A percentile compares a stretch with the other conserved stretches of the same genome.
Conservation (phyloP, 148 eudicot species). For the Vaccinium myrtillus region DNA sequence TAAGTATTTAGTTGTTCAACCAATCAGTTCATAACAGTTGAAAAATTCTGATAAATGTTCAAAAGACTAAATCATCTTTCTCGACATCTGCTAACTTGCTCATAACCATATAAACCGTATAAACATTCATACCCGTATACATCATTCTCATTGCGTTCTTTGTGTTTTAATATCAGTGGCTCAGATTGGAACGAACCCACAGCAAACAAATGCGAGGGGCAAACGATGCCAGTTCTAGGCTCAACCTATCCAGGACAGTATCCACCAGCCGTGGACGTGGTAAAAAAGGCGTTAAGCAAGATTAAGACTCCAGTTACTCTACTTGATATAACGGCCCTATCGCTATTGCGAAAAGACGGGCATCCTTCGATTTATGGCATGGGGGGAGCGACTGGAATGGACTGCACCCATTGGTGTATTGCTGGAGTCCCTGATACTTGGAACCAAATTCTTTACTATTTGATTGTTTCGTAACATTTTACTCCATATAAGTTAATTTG, state of each 20-base stretch:
- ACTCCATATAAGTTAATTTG: neutral
- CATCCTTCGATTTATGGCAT: conserved; percentile 65
- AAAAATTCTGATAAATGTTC: no score
- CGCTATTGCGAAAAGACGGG: conserved; percentile 63
- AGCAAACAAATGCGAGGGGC: conserved; percentile 47
- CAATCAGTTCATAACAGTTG: neutral
- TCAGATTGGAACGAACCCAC: conserved; percentile 57
- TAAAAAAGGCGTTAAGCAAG: conserved; percentile 53
- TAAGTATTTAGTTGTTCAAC: conserved; percentile 32
- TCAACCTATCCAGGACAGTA: conserved; percentile 49
- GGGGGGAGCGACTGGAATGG: conserved; percentile 33
- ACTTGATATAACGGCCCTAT: conserved; percentile 63
- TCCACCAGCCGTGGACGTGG: conserved; percentile 40
- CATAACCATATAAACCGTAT: neutral
- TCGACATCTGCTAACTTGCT: neutral
- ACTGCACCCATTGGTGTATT: conserved; percentile 90
- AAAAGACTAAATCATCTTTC: no score
- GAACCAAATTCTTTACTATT: conserved; percentile 70
- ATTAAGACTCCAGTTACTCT: conserved; percentile 53
- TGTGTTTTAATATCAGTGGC: conserved; percentile 32
- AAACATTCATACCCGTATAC: no score
- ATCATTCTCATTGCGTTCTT: neutral
- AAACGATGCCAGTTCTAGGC: conserved; percentile 49
- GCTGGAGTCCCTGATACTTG: conserved; percentile 87
- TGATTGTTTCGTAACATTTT: conserved; percentile 18